Percentiles rank a stretch among this genome's conserved stretches.
phyloP scores from a whole-genome alignment of 768 basidiomycete genomes.

The Lactarius hatsudake region DNA sequence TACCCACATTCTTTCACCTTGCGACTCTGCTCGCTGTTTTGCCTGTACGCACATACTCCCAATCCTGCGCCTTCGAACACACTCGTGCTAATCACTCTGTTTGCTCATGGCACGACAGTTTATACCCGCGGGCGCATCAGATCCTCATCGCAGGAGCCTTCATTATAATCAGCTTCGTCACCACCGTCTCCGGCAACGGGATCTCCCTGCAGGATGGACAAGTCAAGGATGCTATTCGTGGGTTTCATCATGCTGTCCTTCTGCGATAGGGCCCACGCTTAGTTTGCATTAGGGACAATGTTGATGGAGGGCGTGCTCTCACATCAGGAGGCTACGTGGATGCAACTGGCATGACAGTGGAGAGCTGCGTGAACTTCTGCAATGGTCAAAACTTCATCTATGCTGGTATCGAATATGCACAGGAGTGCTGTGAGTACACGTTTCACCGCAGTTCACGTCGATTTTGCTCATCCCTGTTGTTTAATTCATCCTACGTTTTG shows the following conservation, averaged over 20 bases:
- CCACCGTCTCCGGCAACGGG: slow-evolving; percentile 10
- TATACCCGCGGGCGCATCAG: background rate
- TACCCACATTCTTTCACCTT: slow-evolving; percentile 10
- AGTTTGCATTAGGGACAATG: slow-evolving; percentile 47
- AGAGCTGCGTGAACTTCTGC: slow-evolving; percentile 47
- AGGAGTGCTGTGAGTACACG: slow-evolving; percentile 58
- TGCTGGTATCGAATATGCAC: slow-evolving; percentile 67
- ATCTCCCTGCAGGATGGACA: slow-evolving; percentile 55
- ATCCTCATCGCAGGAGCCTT: slow-evolving; percentile 7
- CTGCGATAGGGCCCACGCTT: slow-evolving; percentile 29
- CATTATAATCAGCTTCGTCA: slow-evolving; percentile 6
- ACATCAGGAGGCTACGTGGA: slow-evolving; percentile 45
- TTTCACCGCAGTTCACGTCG: background rate
- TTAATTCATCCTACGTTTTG: slow-evolving; percentile 8
- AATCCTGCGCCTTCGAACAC: background rate
- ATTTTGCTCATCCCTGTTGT: background rate
- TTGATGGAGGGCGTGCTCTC: slow-evolving; percentile 56
- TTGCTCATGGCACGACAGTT: slow-evolving; percentile 1
- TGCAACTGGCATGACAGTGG: slow-evolving; percentile 59
- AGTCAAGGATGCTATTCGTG: slow-evolving; percentile 63
- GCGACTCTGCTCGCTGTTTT: background rate
- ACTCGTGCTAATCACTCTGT: background rate
- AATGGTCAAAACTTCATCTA: slow-evolving; percentile 50
- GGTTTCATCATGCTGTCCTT: slow-evolving; percentile 24
- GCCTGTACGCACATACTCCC: slow-evolving; percentile 7